Evolutionary conservation across 2,329 filamentous ascomycete genomes (phyloP).

Genomic region (Amauroascus verrucosus): DNA sequence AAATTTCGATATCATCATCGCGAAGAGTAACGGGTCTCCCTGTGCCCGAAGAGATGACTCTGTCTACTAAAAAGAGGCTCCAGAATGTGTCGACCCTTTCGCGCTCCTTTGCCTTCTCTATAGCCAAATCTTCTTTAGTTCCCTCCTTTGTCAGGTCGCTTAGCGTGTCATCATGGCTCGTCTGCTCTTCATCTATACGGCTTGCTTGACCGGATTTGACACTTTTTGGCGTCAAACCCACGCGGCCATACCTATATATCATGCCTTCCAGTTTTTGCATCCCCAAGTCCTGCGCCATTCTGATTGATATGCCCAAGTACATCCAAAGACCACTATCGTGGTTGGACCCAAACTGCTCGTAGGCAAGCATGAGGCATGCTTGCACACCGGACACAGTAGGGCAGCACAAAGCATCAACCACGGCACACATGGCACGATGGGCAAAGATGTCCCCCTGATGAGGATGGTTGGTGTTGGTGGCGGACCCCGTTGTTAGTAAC

Average conservation of each 20-base stretch:
- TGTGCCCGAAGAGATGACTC: slow-evolving; percentile 78
- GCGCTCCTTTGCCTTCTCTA: slow-evolving; percentile 56
- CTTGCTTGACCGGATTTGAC: slow-evolving; percentile 38
- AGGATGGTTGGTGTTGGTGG: slow-evolving; percentile 37
- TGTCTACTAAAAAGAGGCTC: slow-evolving; percentile 79
- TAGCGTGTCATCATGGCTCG: slow-evolving; percentile 33
- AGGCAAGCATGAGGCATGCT: slow-evolving; percentile 71
- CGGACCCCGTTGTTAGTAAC: slow-evolving; percentile 37
- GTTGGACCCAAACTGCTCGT: slow-evolving; percentile 79
- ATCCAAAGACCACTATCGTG: slow-evolving; percentile 89
- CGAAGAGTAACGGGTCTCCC: slow-evolving; percentile 73
- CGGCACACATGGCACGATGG: slow-evolving; percentile 69
- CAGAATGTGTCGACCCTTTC: slow-evolving; percentile 82
- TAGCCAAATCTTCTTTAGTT: slow-evolving; percentile 39
- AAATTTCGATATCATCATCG: slow-evolving; percentile 75
- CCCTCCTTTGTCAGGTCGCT: slow-evolving; percentile 14
- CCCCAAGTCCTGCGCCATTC: slow-evolving; percentile 69
- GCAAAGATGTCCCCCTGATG: slow-evolving; percentile 71
- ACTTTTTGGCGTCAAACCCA: slow-evolving; percentile 47
- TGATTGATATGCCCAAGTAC: slow-evolving; percentile 79
- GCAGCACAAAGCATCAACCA: slow-evolving; percentile 72
- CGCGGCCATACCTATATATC: slow-evolving; percentile 44
- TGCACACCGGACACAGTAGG: slow-evolving; percentile 77
- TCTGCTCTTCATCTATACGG: slow-evolving; percentile 37
- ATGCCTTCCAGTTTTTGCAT: slow-evolving; percentile 73